Evolutionary conservation across 2,329 filamentous ascomycete genomes (phyloP).

Genomic region (Ascochyta lentis): DNA sequence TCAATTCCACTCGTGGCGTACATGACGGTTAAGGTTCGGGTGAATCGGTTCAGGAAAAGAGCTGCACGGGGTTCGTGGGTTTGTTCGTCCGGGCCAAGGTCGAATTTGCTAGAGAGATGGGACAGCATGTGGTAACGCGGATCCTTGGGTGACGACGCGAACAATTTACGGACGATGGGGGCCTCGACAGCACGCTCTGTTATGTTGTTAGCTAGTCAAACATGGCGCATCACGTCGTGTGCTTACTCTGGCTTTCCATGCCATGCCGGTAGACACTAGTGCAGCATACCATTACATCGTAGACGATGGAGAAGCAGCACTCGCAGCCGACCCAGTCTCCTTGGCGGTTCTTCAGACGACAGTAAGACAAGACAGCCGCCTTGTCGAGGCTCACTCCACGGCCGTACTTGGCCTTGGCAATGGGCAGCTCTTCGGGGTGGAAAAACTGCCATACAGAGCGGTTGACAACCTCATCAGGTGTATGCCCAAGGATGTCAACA

Average conservation of each 20-base stretch:
- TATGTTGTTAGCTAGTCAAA: constrained; percentile 14
- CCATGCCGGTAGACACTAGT: constrained; percentile 77
- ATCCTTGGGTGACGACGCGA: constrained; percentile 81
- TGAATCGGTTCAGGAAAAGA: constrained; percentile 85
- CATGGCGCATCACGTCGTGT: not conserved
- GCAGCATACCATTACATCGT: constrained; percentile 85
- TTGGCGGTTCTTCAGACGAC: constrained; percentile 70
- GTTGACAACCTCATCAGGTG: constrained; percentile 75
- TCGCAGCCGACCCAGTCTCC: constrained; percentile 81
- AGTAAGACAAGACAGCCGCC: constrained; percentile 83
- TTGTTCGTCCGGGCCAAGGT: constrained; percentile 58
- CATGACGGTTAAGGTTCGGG: constrained; percentile 81
- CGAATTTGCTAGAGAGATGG: constrained; percentile 82
- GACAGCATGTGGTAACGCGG: constrained; percentile 90
- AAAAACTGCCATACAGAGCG: constrained; percentile 86
- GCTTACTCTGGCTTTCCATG: constrained; percentile 76
- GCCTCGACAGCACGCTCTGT: constrained; percentile 80
- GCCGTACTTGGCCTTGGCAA: constrained; percentile 74
- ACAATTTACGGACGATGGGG: constrained; percentile 77
- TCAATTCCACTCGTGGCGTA: constrained; percentile 80
- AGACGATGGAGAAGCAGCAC: constrained; percentile 87
- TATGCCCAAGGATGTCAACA: constrained; percentile 80
- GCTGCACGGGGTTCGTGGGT: constrained; percentile 82
- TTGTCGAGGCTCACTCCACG: constrained; percentile 80
- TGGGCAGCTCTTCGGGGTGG: constrained; percentile 78